Evolutionary conservation across 2,329 filamentous ascomycete species (phyloP), one percentile per base, ranked within the genome.

Genomic region (Pyrenochaeta sp.): DNA sequence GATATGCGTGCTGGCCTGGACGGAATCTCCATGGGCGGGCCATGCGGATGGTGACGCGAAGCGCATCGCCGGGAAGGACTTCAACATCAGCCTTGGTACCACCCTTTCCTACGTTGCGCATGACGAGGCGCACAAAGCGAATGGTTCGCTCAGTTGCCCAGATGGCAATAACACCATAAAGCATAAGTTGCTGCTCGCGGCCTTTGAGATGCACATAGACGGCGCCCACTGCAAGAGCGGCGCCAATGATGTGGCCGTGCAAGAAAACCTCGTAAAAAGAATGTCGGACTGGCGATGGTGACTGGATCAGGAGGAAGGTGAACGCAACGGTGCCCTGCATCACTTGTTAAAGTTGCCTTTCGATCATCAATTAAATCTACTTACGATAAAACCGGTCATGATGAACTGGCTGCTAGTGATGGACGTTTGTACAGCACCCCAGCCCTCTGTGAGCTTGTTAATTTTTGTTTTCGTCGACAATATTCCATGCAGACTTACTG

Each of bases 231-330:
- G 86, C 80, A 15, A 86, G 72, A 19, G 85, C 82, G 34, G 88
- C 90, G 25, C 87, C 82, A 3, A 82, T 69, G 56, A 92, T 91
- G 77, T 94, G 91, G 34, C 90, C 72, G 55, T 90, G 80, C 76
- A 93, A 87, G 83, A 93, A 93, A 1, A 84, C 86, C 77, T 93
- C 91, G 75, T 93, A 93, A 72, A 90, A 92, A 15, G 91, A 90
- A 72, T 93, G 91, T 55, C 91, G 85, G 28, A 92, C 78, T 50
- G 89, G 83, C 46, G 90, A 91, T 44, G 86, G 84, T 0, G 91
- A 90, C 67, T 92, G 90, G 54, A 93, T 78, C 40, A 86, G 76
- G 51, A 93, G 84, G 61, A 83, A 83, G 13, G 88, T 77, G 58
- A 92, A 86, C 0, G 88, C 85, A 59, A 82, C 77, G 7, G 84